Percentiles rank a stretch among this genome's conserved stretches.
phyloP scores from a whole-genome alignment of 2,329 filamentous ascomycete genomes.

The Trichoderma afroharzianum region DNA sequence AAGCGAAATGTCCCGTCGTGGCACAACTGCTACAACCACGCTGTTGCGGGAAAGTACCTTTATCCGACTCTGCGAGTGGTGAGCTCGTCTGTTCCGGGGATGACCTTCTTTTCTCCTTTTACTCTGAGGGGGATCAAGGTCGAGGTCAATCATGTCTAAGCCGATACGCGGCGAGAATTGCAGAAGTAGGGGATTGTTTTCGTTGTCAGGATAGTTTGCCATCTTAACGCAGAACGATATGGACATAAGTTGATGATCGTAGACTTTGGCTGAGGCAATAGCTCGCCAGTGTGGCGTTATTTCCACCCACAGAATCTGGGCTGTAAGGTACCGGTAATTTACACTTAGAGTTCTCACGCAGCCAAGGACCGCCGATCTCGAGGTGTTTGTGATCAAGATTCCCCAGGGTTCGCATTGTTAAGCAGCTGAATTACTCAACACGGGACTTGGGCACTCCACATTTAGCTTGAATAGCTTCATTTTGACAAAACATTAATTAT shows the following conservation, averaged over 20 bases:
- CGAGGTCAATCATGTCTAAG: not conserved
- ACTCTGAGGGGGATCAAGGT: not conserved
- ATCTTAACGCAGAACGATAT: not conserved
- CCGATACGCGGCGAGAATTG: not conserved
- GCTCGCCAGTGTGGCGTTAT: not conserved
- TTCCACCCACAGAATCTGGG: not conserved
- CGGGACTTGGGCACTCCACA: not conserved
- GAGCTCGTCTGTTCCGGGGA: not conserved
- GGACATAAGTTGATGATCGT: not conserved
- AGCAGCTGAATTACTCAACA: not conserved
- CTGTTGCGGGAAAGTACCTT: not conserved
- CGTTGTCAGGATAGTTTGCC: not conserved
- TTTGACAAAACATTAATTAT: not conserved
- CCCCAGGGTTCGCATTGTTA: not conserved
- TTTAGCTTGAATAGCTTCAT: not conserved
- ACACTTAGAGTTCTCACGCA: not conserved
- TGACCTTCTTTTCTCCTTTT: not conserved
- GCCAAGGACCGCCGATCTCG: not conserved
- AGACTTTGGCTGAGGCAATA: not conserved
- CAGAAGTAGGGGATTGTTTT: not conserved
- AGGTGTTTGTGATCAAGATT: not conserved
- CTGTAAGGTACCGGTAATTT: not conserved
- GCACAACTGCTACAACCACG: slow-evolving; percentile 4
- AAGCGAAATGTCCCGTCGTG: not conserved
- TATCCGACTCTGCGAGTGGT: slow-evolving; percentile 3